Base-by-base conservation (phyloP, 179 eudicot species). In the Silene noctiflora region DNA sequence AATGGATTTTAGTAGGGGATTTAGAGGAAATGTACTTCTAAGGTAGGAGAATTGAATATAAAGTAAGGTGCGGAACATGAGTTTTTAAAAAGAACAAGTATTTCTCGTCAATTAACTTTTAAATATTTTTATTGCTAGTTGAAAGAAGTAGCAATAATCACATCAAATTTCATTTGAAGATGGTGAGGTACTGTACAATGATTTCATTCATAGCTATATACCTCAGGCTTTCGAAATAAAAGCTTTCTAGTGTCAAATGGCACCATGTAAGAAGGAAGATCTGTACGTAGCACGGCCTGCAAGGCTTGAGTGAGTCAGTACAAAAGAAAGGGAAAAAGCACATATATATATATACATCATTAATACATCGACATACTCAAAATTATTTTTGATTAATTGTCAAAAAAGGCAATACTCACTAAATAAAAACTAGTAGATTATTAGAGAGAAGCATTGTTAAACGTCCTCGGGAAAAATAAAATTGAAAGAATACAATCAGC, bases 211-310 rank as follows among this genome's bases (percentile, higher is more conserved):
- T 2, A 29, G 6, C 1, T 71, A 81, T 88, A 68, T 80, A 96
- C 99, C 98, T 93, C 89, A 68, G 99, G 99, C 76, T 82, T 87
- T 77, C 68, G 76, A 73, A 90, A 93, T 58, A 69, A 22, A 58
- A 91, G 88, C 78, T 93, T 95, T 25, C 69, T 69, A 6, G 93
- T 86, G 51, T 84, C 69, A 79, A 89, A 94, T 20, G 97, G 98
- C 76, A 94, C 96, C 87, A 94, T 89, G 85, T 94, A 90, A 78
- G 70, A 70, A 60, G 98, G 98, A 80, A 94, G 98, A 84, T 94
- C 97, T 59, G 90, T 86, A 20, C 97, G 96, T 65, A 94, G 77
- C 84, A 89, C 79, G 70, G 91, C 98, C 98, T 94, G 92, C 80
- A 77, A 79, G 68, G 75, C 39, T 22, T 62, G 27, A 33, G 29